phyloP scores from a whole-genome alignment of 2,329 filamentous ascomycete species.

The Volutella citrinella region DNA sequence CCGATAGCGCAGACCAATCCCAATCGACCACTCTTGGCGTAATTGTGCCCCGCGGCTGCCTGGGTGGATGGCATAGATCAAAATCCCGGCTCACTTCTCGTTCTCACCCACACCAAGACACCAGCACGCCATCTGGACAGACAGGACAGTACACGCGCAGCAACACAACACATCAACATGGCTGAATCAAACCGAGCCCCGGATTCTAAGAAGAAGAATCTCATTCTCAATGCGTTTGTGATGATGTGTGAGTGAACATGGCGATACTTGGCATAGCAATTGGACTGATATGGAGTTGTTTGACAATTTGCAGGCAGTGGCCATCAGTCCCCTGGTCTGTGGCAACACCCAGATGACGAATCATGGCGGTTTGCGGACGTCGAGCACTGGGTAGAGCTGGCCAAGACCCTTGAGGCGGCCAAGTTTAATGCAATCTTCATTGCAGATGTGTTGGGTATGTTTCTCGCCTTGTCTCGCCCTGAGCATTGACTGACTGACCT shows the following conservation, averaged over 20 bases:
- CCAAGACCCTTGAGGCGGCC: conserved; percentile 56
- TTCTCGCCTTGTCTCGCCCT: accelerated
- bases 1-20: too few relatives aligned
- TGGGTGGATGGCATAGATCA: too few relatives aligned
- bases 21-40: too few relatives aligned
- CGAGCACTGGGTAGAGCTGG: conserved; percentile 59
- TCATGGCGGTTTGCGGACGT: conserved; percentile 60
- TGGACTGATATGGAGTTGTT: background rate
- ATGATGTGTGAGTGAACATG: conserved; percentile 32
- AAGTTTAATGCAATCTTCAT: conserved; percentile 68
- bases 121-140: too few relatives aligned
- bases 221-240: conserved; percentile 44
- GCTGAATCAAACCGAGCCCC: too few relatives aligned
- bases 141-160: too few relatives aligned
- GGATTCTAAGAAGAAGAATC: conserved; percentile 38
- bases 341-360: conserved; percentile 63
- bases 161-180: too few relatives aligned
- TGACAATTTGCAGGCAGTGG: conserved; percentile 32
- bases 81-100: too few relatives aligned
- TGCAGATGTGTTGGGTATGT: conserved; percentile 57
- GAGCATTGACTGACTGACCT: too few relatives aligned
- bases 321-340: conserved; percentile 45
- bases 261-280: too few relatives aligned
- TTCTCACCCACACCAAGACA: too few relatives aligned
- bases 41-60: too few relatives aligned